phyloP scores from a whole-genome alignment of 2,329 filamentous ascomycete species.

The Trichoderma sp. region DNA sequence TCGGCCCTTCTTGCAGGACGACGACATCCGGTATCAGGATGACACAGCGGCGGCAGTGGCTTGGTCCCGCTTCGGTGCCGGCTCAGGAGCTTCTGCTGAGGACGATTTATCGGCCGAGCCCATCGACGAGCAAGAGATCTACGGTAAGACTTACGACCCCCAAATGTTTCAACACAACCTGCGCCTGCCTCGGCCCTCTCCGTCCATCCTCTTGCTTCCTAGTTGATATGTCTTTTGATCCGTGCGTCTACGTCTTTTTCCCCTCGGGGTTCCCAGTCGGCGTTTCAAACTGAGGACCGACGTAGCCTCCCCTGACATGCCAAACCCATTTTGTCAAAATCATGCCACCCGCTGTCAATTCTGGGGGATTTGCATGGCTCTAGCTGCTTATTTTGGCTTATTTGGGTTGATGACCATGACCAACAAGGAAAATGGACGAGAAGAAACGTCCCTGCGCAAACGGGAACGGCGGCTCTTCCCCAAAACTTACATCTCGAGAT shows the following conservation, averaged over 20 bases:
- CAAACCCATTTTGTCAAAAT: neutral
- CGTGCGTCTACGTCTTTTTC: neutral
- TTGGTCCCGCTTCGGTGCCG: conserved; percentile 36
- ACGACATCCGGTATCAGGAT: conserved; percentile 42
- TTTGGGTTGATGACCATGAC: neutral
- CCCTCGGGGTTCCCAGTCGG: neutral
- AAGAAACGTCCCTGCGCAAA: neutral
- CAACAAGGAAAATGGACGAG: neutral
- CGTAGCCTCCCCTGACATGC: neutral
- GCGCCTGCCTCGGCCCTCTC: neutral
- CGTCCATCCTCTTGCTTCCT: neutral
- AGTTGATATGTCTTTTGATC: neutral
- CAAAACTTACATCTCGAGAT: neutral
- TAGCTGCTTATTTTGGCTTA: neutral
- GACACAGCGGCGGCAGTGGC: conserved; percentile 24
- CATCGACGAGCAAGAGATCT: conserved; percentile 97
- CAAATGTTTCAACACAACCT: neutral
- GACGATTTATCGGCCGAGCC: conserved; percentile 68
- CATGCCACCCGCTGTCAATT: neutral
- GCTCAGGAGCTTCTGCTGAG: conserved; percentile 35
- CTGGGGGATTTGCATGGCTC: neutral
- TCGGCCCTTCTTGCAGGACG: conserved; percentile 39
- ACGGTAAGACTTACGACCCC: conserved; percentile 55
- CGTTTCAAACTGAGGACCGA: neutral
- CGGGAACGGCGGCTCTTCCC: too few relatives aligned